Evolutionary conservation across 129 eudicot genomes (phyloP).

Genomic region (Sambucus nigra): DNA sequence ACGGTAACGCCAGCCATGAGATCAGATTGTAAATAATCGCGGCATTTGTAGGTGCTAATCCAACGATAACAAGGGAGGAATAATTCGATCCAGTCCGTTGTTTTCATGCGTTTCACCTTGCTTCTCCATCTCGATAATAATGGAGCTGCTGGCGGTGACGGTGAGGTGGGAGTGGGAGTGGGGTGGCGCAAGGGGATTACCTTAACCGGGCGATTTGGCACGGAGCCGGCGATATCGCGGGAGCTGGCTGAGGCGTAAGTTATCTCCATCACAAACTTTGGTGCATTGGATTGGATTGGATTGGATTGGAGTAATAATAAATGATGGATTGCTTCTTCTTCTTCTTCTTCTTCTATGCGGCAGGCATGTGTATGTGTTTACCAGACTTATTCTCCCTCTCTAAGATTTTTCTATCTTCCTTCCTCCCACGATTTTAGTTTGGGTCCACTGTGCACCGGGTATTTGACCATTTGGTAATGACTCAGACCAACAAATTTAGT

Average conservation of each 20-base stretch:
- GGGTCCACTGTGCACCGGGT: too few species aligned
- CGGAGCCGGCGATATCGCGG: slow-evolving; percentile 19
- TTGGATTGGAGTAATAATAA: too few species aligned
- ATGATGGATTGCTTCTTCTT: too few species aligned
- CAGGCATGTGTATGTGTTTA: too few species aligned
- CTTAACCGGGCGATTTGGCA: slow-evolving; percentile 43
- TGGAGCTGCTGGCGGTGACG: slow-evolving; percentile 22
- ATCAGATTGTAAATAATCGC: slow-evolving; percentile 66
- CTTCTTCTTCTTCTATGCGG: too few species aligned
- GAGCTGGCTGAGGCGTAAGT: slow-evolving; percentile 65
- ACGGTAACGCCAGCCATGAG: slow-evolving; percentile 89
- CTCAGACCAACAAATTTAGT: too few species aligned
- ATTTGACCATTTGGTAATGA: too few species aligned
- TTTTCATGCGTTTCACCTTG: slow-evolving; percentile 55
- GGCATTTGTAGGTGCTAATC: slow-evolving; percentile 67
- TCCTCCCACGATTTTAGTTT: too few species aligned
- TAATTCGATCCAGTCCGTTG: slow-evolving; percentile 54
- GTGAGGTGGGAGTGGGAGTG: slow-evolving; percentile 24
- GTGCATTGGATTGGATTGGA: slow-evolving; percentile 9
- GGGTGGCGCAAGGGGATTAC: slow-evolving; percentile 73
- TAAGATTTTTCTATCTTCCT: too few species aligned
- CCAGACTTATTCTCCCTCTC: too few species aligned
- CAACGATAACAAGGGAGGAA: slow-evolving; percentile 82
- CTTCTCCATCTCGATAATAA: slow-evolving; percentile 36
- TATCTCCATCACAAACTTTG: slow-evolving; percentile 44